A percentile compares a stretch with the other conserved stretches of the same genome.
phyloP scores from a whole-genome alignment of 805 yeast genomes.

The Kodamaea hsintzibuensis region DNA sequence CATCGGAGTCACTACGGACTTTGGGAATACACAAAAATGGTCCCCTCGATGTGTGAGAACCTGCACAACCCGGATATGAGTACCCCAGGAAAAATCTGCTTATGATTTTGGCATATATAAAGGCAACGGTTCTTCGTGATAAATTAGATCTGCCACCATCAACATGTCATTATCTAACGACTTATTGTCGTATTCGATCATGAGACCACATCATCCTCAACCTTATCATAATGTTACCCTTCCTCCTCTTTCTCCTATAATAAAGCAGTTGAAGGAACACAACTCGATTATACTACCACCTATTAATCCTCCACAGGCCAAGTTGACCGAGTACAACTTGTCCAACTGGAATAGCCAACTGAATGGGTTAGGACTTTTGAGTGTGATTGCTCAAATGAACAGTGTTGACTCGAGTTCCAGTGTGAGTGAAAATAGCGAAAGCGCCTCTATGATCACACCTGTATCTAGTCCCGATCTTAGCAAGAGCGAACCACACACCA shows the following conservation, averaged over 20 bases:
- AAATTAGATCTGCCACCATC: background rate
- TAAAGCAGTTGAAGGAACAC: background rate
- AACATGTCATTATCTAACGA: constrained; percentile 32
- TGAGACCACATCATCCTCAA: constrained; percentile 18
- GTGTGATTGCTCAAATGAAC: constrained; percentile 10
- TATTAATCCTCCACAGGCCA: constrained; percentile 1
- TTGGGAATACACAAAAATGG: background rate
- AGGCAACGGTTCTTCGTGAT: background rate
- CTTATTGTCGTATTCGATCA: constrained; percentile 41
- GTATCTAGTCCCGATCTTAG: constrained; percentile 8
- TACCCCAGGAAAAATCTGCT: constrained; percentile 7
- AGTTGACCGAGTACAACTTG: constrained; percentile 9
- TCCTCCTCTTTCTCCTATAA: constrained; percentile 3
- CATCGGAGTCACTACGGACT: constrained; percentile 3
- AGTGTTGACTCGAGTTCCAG: constrained; percentile 3
- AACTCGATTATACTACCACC: constrained; percentile 1
- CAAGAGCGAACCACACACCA: constrained; percentile 2
- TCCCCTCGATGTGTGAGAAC: background rate
- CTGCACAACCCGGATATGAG: constrained; percentile 1
- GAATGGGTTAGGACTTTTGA: constrained; percentile 10
- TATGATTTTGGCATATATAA: constrained; percentile 1
- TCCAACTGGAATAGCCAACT: constrained; percentile 5
- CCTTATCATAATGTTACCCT: background rate
- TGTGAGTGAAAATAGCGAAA: background rate
- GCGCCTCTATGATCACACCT: constrained; percentile 6